Percentiles rank a stretch among this genome's conserved stretches.
Evolutionary conservation across 108 stramenopile species (phyloP).

Genomic region (Pseudonitzschia multiseries): DNA sequence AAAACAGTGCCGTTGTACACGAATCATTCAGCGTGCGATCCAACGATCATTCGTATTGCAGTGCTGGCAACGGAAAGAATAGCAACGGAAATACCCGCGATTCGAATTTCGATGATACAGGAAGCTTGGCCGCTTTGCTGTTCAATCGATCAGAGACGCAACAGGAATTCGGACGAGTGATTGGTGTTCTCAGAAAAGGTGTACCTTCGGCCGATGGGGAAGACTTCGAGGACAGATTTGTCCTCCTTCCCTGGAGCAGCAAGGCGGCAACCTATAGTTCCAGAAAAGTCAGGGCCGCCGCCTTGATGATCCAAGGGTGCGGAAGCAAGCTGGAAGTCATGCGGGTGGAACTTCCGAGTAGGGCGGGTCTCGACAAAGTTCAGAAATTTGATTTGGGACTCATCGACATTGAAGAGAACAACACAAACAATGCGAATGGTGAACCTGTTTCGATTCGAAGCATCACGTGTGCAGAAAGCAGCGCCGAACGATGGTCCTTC

Average conservation of each 20-base stretch:
- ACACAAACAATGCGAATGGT: too few species aligned
- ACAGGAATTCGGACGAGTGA: constrained; percentile 71
- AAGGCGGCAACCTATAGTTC: constrained; percentile 38
- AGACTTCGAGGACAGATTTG: constrained; percentile 34
- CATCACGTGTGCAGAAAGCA: constrained; percentile 40
- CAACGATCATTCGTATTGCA: constrained; percentile 14
- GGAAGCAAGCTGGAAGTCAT: constrained; percentile 45
- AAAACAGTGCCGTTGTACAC: constrained; percentile 41
- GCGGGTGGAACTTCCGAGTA: constrained; percentile 50
- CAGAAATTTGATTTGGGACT: constrained; percentile 44
- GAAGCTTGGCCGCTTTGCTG: constrained; percentile 46
- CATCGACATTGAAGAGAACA: constrained; percentile 14
- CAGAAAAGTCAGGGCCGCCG: constrained; percentile 45
- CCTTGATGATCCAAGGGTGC: constrained; percentile 51
- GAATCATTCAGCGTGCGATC: constrained; percentile 22
- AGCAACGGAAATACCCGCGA: not conserved
- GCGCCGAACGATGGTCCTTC: constrained; percentile 44
- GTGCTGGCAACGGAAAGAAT: not conserved
- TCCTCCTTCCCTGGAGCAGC: constrained; percentile 60
- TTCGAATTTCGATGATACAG: constrained; percentile 24
- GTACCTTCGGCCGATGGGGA: constrained; percentile 18
- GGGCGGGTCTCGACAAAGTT: constrained; percentile 55
- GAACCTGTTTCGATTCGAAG: constrained; percentile 33
- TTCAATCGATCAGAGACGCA: constrained; percentile 63
- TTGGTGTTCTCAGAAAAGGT: constrained; percentile 53